These are phyloP conservation scores for Pichia membranifaciens DNA, from an alignment of 805 yeast species.

Conservation along the genomic window DNA sequence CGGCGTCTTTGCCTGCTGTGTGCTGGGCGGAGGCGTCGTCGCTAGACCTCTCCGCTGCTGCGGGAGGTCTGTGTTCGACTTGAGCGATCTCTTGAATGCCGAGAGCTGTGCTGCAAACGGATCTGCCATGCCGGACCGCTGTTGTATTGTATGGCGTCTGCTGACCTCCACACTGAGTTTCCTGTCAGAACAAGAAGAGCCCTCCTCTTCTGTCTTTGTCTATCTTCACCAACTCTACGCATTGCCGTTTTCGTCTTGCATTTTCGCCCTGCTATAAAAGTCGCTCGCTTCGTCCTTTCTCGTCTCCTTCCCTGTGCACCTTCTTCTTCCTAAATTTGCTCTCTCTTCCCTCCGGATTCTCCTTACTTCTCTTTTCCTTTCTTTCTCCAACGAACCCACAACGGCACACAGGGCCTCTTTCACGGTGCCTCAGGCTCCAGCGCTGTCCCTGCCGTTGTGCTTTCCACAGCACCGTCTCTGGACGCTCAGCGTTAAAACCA, in stretches of 20 bases:
- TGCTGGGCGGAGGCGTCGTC: not conserved
- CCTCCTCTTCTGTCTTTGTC: no score
- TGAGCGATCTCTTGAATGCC: constrained; percentile 58
- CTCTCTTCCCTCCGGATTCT: not conserved
- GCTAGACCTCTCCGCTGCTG: constrained; percentile 29
- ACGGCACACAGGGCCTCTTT: constrained; percentile 9
- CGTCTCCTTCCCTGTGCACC: no score
- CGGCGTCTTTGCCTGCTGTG: not conserved
- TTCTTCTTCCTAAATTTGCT: not conserved
- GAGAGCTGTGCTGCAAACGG: constrained; percentile 42
- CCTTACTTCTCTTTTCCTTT: not conserved
- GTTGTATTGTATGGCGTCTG: no score
- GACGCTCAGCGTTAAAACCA: constrained; percentile 79
- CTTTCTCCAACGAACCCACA: not conserved
- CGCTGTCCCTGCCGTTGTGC: constrained; percentile 26
- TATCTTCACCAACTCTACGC: no score
- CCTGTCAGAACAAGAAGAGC: no score
- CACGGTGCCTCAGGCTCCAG: constrained; percentile 6
- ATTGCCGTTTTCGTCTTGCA: no score
- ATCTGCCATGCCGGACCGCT: constrained; percentile 23
- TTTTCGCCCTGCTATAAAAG: no score
- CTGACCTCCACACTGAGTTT: no score
- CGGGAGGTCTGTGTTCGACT: constrained; percentile 50
- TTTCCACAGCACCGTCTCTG: not conserved
- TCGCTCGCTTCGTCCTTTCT: no score